Percentiles rank a stretch among this genome's conserved stretches.
Conservation (phyloP, 352 stramenopile species). For the Globisporangium cylindrosporum region DNA sequence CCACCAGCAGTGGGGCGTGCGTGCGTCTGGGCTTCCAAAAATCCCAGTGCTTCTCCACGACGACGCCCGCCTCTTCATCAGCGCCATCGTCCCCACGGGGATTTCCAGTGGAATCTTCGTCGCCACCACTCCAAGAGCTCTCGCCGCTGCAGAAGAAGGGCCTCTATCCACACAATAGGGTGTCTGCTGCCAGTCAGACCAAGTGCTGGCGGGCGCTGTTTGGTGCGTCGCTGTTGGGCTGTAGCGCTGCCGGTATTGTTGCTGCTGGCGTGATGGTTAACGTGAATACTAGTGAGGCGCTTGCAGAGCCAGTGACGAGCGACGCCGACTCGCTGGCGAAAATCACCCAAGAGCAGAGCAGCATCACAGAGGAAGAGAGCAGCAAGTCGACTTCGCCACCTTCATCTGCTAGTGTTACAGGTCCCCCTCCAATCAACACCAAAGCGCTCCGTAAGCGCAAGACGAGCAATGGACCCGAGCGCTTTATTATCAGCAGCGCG, state of each 20-base stretch:
- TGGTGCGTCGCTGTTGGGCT: constrained; percentile 5
- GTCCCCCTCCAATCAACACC: neutral
- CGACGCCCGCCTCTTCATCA: neutral
- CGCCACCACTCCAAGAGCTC: constrained; percentile 2
- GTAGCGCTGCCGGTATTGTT: neutral
- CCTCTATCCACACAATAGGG: neutral
- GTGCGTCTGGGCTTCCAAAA: neutral
- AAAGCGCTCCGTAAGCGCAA: constrained; percentile 43
- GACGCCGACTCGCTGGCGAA: neutral
- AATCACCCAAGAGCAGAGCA: neutral
- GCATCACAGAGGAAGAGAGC: neutral
- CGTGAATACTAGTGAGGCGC: neutral
- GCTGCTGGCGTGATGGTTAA: neutral
- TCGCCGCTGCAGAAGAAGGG: neutral
- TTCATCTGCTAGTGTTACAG: neutral
- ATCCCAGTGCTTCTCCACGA: neutral
- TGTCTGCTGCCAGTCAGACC: neutral
- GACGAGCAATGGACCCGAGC: constrained; percentile 32
- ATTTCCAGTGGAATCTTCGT: neutral
- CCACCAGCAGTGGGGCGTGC: neutral
- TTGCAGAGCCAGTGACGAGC: neutral
- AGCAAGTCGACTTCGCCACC: neutral
- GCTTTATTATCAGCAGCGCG: constrained; percentile 57
- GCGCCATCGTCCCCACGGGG: neutral
- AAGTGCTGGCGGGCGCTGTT: constrained; percentile 3